Evolutionary conservation across 331 rosid species (phyloP).

Genomic region (Stylosanthes scabra): DNA sequence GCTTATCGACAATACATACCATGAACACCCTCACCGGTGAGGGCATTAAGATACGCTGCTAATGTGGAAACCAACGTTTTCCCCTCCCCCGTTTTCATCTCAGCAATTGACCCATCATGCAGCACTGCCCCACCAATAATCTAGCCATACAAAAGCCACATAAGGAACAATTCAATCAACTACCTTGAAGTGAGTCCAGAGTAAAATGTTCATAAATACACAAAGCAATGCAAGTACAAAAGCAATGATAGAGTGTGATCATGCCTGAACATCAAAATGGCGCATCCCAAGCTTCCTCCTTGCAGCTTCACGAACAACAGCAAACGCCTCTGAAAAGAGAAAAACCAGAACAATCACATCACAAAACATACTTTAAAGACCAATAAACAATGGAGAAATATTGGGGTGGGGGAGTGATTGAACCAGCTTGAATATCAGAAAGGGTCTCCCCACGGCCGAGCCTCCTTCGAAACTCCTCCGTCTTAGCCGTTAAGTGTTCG

Average conservation of each 20-base stretch:
- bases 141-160: constrained; percentile 50
- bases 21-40: constrained; percentile 95
- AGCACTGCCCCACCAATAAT: constrained; percentile 98
- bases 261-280: constrained; percentile 96
- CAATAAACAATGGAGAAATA: background rate
- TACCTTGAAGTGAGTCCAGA: constrained; percentile 5
- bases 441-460: constrained; percentile 72
- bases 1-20: constrained; percentile 50
- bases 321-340: constrained; percentile 76
- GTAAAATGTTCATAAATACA: background rate
- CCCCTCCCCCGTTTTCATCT: constrained; percentile 99
- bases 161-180: constrained; percentile 13
- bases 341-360: background rate
- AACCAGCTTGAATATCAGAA: constrained; percentile 94
- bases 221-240: background rate
- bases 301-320: constrained; percentile 99
- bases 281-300: constrained; percentile 96
- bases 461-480: constrained; percentile 75
- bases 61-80: constrained; percentile 93
- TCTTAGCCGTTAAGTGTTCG: constrained; percentile 78
- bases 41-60: constrained; percentile 94
- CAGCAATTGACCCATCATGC: constrained; percentile 98
- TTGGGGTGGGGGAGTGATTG: background rate
- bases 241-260: constrained; percentile 11
- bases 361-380: constrained; percentile 1